A percentile compares a stretch with the other conserved stretches of the same genome.
These are phyloP conservation scores for Sporothrix brunneoviolacea DNA, from an alignment of 2,329 filamentous ascomycete species.

Conservation along the genomic window DNA sequence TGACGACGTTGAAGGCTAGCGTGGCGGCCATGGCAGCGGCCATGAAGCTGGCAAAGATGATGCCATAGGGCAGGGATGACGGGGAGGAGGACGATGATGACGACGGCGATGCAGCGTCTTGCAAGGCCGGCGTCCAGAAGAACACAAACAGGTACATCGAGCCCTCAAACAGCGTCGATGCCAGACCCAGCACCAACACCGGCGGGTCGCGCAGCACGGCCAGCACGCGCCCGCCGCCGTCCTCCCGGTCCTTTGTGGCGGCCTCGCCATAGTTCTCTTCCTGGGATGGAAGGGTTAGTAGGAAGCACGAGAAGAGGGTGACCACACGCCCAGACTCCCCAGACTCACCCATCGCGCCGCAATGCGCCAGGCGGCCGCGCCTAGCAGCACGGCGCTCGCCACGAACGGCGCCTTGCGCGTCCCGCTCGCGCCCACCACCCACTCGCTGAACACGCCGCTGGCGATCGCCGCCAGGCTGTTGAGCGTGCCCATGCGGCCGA, in stretches of 20 bases:
- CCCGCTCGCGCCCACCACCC: conserved; percentile 38
- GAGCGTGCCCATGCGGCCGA: conserved; percentile 44
- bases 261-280: conserved; percentile 43
- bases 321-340: no score
- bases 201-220: conserved; percentile 32
- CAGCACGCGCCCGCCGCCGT: conserved; percentile 9
- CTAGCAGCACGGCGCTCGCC: conserved; percentile 32
- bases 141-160: conserved; percentile 54
- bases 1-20: conserved; percentile 40
- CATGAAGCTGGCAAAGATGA: conserved; percentile 47
- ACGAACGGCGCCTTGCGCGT: conserved; percentile 45
- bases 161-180: conserved; percentile 51
- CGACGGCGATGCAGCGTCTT: conserved; percentile 24
- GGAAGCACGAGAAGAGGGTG: not conserved
- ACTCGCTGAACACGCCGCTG: conserved; percentile 46
- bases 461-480: conserved; percentile 50
- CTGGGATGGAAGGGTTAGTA: conserved; percentile 22
- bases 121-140: conserved; percentile 50
- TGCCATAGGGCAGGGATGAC: conserved; percentile 34
- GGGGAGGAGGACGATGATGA: conserved; percentile 11
- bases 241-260: conserved; percentile 16
- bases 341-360: conserved; percentile 41
- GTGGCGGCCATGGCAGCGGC: conserved; percentile 53
- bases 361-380: conserved; percentile 38
- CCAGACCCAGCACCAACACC: conserved; percentile 43